Evolutionary conservation across 179 eudicot species (phyloP).

Genomic region (Gypsophila paniculata): DNA sequence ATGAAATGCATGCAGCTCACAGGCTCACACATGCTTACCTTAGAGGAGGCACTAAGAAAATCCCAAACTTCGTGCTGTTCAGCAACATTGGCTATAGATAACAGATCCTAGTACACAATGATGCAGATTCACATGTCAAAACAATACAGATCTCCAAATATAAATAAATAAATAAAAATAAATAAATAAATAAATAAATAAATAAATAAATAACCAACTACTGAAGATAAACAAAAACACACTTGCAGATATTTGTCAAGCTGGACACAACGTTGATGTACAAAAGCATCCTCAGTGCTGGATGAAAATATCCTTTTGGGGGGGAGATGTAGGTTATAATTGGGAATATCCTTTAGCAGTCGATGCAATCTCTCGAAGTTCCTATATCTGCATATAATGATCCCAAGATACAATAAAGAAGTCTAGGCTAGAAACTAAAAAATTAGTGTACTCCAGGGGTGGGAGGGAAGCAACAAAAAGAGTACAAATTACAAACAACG

Average conservation of each 20-base stretch:
- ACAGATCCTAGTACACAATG: slow-evolving; percentile 62
- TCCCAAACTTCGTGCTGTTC: slow-evolving; percentile 99
- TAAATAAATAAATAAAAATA: background rate
- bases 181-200: background rate
- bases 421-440: background rate
- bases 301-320: slow-evolving; percentile 98
- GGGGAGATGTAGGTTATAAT: slow-evolving; percentile 87
- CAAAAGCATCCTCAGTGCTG: slow-evolving; percentile 96
- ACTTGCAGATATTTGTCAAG: slow-evolving; percentile 94
- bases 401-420: slow-evolving; percentile 4
- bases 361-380: slow-evolving; percentile 94
- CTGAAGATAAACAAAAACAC: slow-evolving; percentile 19
- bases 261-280: slow-evolving; percentile 95
- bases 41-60: slow-evolving; percentile 82
- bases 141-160: background rate
- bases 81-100: slow-evolving; percentile 94
- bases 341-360: slow-evolving; percentile 91
- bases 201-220: slow-evolving; percentile 11
- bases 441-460: no score
- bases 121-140: slow-evolving; percentile 15
- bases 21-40: slow-evolving; percentile 42
- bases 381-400: slow-evolving; percentile 62
- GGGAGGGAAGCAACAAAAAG: no score
- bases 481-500: no score
- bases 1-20: background rate